phyloP scores from a whole-genome alignment of 2,329 filamentous ascomycete species.

The Fusarium devonianum region DNA sequence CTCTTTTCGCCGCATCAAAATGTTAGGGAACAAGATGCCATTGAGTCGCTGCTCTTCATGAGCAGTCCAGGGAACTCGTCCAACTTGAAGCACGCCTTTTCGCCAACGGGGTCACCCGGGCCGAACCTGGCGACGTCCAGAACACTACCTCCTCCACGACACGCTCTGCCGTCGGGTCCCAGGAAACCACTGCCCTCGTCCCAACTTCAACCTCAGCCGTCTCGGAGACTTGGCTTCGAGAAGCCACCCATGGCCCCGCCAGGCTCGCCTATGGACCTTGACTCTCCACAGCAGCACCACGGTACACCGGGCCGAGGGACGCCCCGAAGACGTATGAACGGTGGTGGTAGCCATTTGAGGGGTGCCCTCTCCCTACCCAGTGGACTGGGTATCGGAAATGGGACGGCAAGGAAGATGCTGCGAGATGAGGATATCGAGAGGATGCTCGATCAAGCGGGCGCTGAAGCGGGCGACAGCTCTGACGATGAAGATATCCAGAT shows the following conservation, averaged over 20 bases:
- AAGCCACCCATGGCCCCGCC: constrained; percentile 51
- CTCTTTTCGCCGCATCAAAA: constrained; percentile 68
- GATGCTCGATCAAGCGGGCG: constrained; percentile 62
- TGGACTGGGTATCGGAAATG: constrained; percentile 54
- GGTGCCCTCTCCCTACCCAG: constrained; percentile 57
- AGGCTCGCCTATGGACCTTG: constrained; percentile 58
- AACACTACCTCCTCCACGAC: constrained; percentile 34
- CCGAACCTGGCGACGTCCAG: constrained; percentile 31
- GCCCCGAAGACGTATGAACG: constrained; percentile 54
- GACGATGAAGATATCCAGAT: constrained; percentile 66
- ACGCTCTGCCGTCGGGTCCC: constrained; percentile 56
- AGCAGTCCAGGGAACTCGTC: constrained; percentile 78
- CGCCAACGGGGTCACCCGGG: constrained; percentile 50
- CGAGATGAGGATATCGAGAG: constrained; percentile 65
- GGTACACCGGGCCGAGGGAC: constrained; percentile 46
- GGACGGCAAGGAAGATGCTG: constrained; percentile 48
- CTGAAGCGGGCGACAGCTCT: constrained; percentile 60
- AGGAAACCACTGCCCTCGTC: constrained; percentile 61
- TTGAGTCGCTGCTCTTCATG: constrained; percentile 83
- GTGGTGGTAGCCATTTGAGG: constrained; percentile 47
- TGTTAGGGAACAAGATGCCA: constrained; percentile 80
- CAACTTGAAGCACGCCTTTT: constrained; percentile 64
- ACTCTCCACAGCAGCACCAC: constrained; percentile 46
- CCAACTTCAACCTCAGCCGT: constrained; percentile 52
- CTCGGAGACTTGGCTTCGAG: constrained; percentile 58